Evolutionary conservation across 805 yeast species (phyloP), one percentile per base, ranked within the genome.

Genomic region (Candida patagonica): DNA sequence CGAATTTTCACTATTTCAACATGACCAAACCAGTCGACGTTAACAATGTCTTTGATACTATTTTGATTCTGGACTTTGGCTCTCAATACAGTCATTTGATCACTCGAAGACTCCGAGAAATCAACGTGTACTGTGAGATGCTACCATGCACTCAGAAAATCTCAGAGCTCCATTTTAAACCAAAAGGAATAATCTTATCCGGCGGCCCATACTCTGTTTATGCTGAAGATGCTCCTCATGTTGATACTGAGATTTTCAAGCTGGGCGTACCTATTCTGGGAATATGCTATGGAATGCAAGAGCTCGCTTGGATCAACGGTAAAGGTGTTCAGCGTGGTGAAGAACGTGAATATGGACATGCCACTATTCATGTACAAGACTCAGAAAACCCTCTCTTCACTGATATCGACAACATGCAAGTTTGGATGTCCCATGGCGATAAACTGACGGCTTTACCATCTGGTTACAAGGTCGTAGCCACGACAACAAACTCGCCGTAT

Each of bases 391-490:
- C 83, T 16, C 70, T 92, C 47, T 92, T 92, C 66, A 71, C 78
- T 48, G 96, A 80, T 46, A 85, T 92, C 53, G 94, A 87, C 64
- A 81, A 92, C 68, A 86, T 94, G 44, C 88, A 81, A 62, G 96
- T 92, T 47, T 92, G 98, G 98, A 92, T 92, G 98, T 88, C 97
- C 36, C 98, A 92, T 65, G 95, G 95, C 59, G 98, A 92, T 68
- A 92, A 92, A 71, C 73, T 92, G 57, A 78, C 78, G 55, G 83
- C 89, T 40, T 73, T 92, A 52, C 98, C 98, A 55, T 72, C 74
- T 33, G 95, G 94, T 29, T 92, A 76, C 74, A 77, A 80, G 62
- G 75, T 82, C 45, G 86, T 88, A 46, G 98, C 96, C 41, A 78
- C 86, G 31, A 81, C 96, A 41, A 85, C 73, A 52, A 92, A 92